Conservation (phyloP, 2,329 filamentous ascomycete genomes). For the Penicillium sp. region DNA sequence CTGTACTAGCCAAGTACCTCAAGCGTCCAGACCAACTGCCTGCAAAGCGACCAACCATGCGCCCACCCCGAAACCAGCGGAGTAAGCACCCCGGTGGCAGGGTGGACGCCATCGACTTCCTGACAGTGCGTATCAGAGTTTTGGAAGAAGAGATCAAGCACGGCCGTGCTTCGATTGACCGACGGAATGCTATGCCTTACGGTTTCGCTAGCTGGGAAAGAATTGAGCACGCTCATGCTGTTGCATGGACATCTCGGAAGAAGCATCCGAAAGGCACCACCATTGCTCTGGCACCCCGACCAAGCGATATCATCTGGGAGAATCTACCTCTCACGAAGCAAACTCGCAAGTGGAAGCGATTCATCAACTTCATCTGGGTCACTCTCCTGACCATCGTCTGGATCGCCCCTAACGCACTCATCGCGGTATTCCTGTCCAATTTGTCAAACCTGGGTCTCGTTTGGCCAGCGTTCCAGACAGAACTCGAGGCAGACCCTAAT, state of each 20-base stretch:
- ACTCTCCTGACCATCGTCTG: constrained; percentile 78
- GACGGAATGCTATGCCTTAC: constrained; percentile 84
- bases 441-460: constrained; percentile 77
- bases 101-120: constrained; percentile 92
- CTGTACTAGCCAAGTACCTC: constrained; percentile 83
- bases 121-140: constrained; percentile 80
- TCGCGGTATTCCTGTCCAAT: constrained; percentile 91
- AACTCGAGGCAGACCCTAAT: constrained; percentile 64
- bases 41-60: constrained; percentile 74
- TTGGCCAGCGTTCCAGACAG: constrained; percentile 74
- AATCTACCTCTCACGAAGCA: constrained; percentile 77
- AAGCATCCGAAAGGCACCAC: constrained; percentile 80
- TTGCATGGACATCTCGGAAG: constrained; percentile 78
- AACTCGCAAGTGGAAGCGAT: constrained; percentile 70
- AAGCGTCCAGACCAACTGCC: constrained; percentile 84
- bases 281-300: constrained; percentile 78
- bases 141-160: constrained; percentile 85
- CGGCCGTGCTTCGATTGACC: constrained; percentile 80
- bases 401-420: constrained; percentile 91
- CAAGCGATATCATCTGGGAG: constrained; percentile 94
- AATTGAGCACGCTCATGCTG: constrained; percentile 84
- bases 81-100: constrained; percentile 70
- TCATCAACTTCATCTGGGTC: constrained; percentile 86
- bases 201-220: constrained; percentile 93
- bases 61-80: constrained; percentile 78